Conservation (phyloP, 1,284 basidiomycete species). For the Pterula multifida region DNA sequence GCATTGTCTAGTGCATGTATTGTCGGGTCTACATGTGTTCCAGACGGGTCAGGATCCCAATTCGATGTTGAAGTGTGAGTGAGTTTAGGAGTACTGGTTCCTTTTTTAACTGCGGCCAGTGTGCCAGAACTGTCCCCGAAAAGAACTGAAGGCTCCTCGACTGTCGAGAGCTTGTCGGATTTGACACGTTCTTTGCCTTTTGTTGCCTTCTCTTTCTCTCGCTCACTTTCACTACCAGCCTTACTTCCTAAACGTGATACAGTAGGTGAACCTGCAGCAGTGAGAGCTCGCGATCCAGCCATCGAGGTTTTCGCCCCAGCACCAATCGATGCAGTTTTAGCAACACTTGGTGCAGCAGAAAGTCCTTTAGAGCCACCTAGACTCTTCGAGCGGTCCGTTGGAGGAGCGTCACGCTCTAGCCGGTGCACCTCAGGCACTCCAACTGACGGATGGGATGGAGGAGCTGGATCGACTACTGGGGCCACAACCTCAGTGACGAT, state of each 20-base stretch:
- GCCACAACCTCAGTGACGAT: neutral
- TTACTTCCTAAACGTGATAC: neutral
- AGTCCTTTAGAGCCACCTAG: neutral
- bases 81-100: neutral
- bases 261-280: neutral
- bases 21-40: neutral
- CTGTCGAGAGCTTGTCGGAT: neutral
- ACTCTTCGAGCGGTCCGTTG: neutral
- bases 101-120: neutral
- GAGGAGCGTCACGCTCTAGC: neutral
- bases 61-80: neutral
- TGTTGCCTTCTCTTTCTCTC: neutral
- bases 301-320: neutral
- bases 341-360: neutral
- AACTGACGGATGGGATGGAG: neutral
- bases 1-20: neutral
- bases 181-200: neutral
- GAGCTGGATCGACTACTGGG: neutral
- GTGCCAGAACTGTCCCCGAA: neutral
- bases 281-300: neutral
- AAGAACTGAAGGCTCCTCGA: neutral
- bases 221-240: constrained; percentile 1
- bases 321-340: neutral
- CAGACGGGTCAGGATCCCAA: neutral
- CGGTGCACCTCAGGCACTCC: neutral